Evolutionary conservation across 129 eudicot species (phyloP), one percentile per base, ranked within the genome.

Genomic region (Dittrichia graveolens): DNA sequence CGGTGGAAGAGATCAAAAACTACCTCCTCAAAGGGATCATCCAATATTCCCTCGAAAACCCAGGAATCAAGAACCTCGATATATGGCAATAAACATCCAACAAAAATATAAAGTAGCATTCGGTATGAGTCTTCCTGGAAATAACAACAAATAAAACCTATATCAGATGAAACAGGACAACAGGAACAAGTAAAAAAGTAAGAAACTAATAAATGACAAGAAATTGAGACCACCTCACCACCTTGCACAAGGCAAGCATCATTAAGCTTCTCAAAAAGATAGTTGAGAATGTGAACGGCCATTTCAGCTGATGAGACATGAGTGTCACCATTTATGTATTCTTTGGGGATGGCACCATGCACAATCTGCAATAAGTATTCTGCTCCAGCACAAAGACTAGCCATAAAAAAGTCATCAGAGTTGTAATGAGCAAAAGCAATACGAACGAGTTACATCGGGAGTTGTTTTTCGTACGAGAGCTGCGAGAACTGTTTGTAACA

Each of bases 21-120:
- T 87, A 93, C 98, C 96, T 94, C 99, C 59, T 86, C 84, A 82
- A 82, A 94, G 16, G 99, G 99, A 80, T 94, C 99, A 77, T 86
- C 86, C 43, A 94, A 91, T 72, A 80, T 84, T 70, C 99, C 99
- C 77, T 94, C 97, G 80, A 85, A 90, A 81, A 94, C 83, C 99
- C 96, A 94, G 54, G 97, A 88, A 84, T 94, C 97, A 77, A 94
- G 89, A 75, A 81, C 81, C 75, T 90, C 89, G 70, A 94, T 90
- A 66, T 83, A 94, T 14, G 99, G 99, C 79, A 90, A 60, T 57
- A 94, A 77, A 71, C 88, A 88, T 24, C 86, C 86, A 47, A 88
- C 83, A 81, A 90, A 87, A 50, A 83, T 75, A 81, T 80, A 83
- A 45, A 94, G 89, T n/a, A 94, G 80, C 93, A 90, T 86, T 80